These are phyloP conservation scores for Xerophyta viscosa DNA, from an alignment of 106 monocot genomes.

Conservation along the genomic window DNA sequence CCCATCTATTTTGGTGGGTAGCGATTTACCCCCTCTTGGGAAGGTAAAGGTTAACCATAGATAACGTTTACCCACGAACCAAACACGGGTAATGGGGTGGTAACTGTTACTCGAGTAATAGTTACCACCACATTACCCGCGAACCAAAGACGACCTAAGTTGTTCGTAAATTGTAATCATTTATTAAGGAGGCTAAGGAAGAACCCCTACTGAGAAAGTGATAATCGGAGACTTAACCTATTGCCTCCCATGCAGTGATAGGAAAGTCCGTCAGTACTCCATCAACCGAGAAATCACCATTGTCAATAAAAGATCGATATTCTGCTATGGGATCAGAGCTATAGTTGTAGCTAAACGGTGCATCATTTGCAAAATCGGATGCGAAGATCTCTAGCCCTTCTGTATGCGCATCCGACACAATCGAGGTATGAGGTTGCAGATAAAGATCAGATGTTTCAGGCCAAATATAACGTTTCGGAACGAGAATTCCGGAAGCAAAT, in stretches of 20 bases:
- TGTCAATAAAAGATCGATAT: constrained; percentile 64
- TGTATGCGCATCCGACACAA: constrained; percentile 71
- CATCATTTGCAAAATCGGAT: constrained; percentile 67
- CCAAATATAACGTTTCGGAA: constrained; percentile 80
- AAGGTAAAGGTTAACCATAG: no score
- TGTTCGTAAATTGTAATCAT: no score
- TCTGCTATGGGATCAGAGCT: constrained; percentile 73
- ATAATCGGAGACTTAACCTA: no score
- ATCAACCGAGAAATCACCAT: constrained; percentile 70
- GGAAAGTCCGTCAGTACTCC: constrained; percentile 79
- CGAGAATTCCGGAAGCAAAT: constrained; percentile 75
- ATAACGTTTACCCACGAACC: no score
- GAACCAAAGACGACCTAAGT: no score
- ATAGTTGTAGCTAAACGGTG: constrained; percentile 48
- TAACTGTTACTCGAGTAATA: no score
- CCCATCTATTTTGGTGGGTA: no score
- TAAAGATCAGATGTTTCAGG: constrained; percentile 42
- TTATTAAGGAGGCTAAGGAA: no score
- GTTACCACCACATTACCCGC: no score
- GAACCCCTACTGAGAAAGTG: no score
- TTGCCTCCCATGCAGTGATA: constrained; percentile 58
- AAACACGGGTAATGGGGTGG: no score
- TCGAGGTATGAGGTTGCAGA: constrained; percentile 31
- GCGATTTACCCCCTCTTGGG: no score
- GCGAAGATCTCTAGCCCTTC: constrained; percentile 70